A percentile compares a stretch with the other conserved stretches of the same genome.
These are phyloP conservation scores for Salix viminalis DNA, from an alignment of 345 rosid genomes.

Conservation along the genomic window DNA sequence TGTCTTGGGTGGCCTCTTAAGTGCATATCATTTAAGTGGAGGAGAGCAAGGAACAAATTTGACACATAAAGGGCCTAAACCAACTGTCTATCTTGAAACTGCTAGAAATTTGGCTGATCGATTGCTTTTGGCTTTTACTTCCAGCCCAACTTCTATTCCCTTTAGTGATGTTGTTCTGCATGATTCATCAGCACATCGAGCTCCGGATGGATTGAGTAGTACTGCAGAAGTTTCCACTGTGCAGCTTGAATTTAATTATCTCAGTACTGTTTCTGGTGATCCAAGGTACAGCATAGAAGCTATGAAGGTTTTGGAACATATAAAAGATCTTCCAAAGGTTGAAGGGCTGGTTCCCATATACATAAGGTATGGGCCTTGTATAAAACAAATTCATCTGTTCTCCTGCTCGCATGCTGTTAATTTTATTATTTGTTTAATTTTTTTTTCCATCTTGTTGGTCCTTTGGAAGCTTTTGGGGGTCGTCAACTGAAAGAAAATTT, in stretches of 20 bases:
- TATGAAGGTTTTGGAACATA: conserved; percentile 91
- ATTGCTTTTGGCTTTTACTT: conserved; percentile 72
- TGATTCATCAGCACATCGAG: conserved; percentile 76
- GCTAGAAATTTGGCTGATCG: conserved; percentile 86
- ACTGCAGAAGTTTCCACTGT: conserved; percentile 88
- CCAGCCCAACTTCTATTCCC: conserved; percentile 82
- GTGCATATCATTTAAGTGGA: conserved; percentile 95
- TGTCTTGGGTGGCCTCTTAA: conserved; percentile 90
- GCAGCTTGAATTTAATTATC: conserved; percentile 95
- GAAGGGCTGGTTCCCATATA: conserved; percentile 95
- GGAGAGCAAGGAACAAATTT: conserved; percentile 49
- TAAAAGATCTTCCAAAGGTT: conserved; percentile 74
- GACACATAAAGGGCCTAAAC: conserved; percentile 54
- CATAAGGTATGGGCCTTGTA: conserved; percentile 56
- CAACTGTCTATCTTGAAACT: conserved; percentile 66
- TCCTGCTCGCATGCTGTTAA: background rate
- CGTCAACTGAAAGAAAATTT: no score
- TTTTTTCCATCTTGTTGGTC: no score
- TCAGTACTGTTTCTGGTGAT: conserved; percentile 82
- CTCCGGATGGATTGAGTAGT: conserved; percentile 89
- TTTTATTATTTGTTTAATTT: background rate
- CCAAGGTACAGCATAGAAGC: conserved; percentile 75
- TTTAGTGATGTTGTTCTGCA: conserved; percentile 71
- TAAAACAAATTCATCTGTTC: background rate
- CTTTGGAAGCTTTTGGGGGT: no score